These are phyloP conservation scores for Vitis rupestris DNA, from an alignment of 164 flowering plant genomes.

Conservation along the genomic window DNA sequence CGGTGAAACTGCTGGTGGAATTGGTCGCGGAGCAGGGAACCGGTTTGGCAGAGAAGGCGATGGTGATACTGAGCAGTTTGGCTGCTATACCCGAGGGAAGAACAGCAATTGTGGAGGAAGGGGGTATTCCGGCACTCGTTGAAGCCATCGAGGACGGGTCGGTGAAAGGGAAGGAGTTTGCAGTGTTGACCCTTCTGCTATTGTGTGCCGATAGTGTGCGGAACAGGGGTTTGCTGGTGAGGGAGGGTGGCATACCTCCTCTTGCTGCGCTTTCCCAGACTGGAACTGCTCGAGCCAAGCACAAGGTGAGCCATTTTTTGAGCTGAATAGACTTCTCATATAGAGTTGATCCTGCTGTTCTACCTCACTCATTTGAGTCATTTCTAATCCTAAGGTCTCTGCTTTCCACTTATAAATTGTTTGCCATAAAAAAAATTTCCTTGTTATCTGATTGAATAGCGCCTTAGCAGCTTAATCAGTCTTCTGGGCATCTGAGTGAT, in stretches of 20 bases:
- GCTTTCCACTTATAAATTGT: too few relatives aligned
- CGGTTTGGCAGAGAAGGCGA: constrained; percentile 90
- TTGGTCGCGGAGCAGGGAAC: constrained; percentile 69
- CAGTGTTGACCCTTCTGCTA: constrained; percentile 75
- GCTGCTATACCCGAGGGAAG: constrained; percentile 59
- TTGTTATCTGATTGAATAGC: too few relatives aligned
- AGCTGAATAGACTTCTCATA: background rate
- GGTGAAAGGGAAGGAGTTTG: constrained; percentile 87
- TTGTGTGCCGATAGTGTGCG: constrained; percentile 61
- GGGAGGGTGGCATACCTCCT: constrained; percentile 97
- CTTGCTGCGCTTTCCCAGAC: constrained; percentile 84
- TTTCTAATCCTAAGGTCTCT: background rate
- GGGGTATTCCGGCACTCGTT: constrained; percentile 82
- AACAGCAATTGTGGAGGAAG: constrained; percentile 76
- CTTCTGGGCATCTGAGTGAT: too few relatives aligned
- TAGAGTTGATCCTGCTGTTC: background rate
- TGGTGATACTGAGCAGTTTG: constrained; percentile 88
- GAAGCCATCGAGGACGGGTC: constrained; percentile 92
- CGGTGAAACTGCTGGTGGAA: constrained; percentile 75
- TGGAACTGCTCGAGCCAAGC: constrained; percentile 79
- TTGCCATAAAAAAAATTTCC: too few relatives aligned
- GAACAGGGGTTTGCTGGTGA: constrained; percentile 73
- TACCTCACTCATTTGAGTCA: too few relatives aligned
- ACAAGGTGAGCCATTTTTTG: constrained; percentile 52
- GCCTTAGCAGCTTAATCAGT: too few relatives aligned